Percentiles rank a stretch among this genome's conserved stretches.
Evolutionary conservation across 345 rosid species (phyloP).

Genomic region (Ceriops zippeliana): DNA sequence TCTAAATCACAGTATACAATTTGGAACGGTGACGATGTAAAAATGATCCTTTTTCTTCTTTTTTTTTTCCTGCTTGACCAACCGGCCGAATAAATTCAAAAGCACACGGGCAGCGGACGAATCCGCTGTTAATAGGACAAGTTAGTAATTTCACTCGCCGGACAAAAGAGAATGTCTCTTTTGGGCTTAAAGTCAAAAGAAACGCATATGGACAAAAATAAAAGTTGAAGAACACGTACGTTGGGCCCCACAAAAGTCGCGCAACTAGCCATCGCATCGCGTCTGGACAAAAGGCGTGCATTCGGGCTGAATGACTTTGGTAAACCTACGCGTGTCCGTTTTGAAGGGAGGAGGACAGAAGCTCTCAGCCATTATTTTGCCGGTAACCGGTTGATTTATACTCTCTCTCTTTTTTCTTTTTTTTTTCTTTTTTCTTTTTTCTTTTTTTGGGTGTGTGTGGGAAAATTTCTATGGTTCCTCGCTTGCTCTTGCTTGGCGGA

Average conservation of each 20-base stretch:
- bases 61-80: too few relatives aligned
- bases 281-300: neutral
- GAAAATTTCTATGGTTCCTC: slow-evolving; percentile 1
- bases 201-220: neutral
- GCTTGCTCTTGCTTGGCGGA: slow-evolving; percentile 3
- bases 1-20: too few relatives aligned
- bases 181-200: neutral
- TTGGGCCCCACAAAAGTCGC: neutral
- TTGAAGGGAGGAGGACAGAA: neutral
- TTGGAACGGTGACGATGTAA: too few relatives aligned
- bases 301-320: too few relatives aligned
- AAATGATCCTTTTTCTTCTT: too few relatives aligned
- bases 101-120: too few relatives aligned
- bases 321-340: slow-evolving; percentile 5
- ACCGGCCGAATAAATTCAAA: too few relatives aligned
- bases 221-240: neutral
- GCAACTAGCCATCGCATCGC: neutral
- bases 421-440: too few relatives aligned
- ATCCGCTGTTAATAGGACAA: too few relatives aligned
- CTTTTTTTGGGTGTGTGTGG: neutral
- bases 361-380: neutral
- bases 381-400: slow-evolving; percentile 2
- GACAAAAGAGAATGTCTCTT: too few relatives aligned
- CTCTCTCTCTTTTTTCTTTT: too few relatives aligned
- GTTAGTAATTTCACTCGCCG: too few relatives aligned